These are phyloP conservation scores for Apostasia ramifera DNA, from an alignment of 106 monocot genomes.

Conservation along the genomic window DNA sequence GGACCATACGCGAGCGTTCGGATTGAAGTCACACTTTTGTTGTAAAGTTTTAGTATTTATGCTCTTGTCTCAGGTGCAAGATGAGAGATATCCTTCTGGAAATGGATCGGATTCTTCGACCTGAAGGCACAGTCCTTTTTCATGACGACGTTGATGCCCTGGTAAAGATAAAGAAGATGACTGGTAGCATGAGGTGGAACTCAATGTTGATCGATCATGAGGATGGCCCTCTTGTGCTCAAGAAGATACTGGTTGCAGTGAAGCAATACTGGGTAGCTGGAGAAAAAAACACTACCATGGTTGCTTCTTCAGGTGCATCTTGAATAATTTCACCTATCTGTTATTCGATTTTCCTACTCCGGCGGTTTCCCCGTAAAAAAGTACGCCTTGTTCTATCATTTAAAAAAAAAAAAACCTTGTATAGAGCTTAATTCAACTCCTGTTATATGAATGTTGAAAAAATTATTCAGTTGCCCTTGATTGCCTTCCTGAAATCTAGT, in stretches of 20 bases:
- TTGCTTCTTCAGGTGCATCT: no score
- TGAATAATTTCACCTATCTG: no score
- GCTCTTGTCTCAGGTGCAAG: conserved; percentile 20
- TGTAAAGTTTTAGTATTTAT: neutral
- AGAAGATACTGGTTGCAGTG: conserved; percentile 33
- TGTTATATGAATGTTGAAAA: no score
- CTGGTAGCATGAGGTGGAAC: conserved; percentile 31
- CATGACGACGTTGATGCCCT: conserved; percentile 35
- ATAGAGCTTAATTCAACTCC: no score
- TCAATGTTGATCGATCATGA: conserved; percentile 35
- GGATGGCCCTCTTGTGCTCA: conserved; percentile 29
- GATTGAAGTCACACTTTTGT: no score
- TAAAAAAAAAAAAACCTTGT: no score
- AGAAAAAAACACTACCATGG: conserved; percentile 5
- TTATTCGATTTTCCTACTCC: no score
- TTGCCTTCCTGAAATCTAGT: no score
- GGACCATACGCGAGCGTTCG: no score
- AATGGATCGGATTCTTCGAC: conserved; percentile 42
- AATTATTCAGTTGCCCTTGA: no score
- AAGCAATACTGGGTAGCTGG: conserved; percentile 41
- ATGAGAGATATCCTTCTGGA: conserved; percentile 47
- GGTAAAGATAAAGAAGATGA: conserved; percentile 23
- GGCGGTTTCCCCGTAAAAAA: no score
- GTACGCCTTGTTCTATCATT: no score
- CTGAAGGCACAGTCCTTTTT: conserved; percentile 42